Percentiles rank a stretch among this genome's conserved stretches.
phyloP scores from a whole-genome alignment of 2,329 filamentous ascomycete species.

The Diaporthe sp. region DNA sequence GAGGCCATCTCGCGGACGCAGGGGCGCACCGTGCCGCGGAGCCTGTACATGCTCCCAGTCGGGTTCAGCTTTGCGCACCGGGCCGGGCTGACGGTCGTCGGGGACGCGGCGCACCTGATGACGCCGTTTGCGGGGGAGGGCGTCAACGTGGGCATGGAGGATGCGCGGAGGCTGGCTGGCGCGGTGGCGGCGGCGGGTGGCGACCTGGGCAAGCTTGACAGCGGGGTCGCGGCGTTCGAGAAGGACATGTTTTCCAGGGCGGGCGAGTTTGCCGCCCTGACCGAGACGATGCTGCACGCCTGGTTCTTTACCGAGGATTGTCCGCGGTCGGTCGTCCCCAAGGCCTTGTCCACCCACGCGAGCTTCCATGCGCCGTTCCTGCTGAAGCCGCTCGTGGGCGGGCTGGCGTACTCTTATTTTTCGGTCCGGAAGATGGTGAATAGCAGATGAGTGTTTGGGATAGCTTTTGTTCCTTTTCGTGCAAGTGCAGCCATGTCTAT shows the following conservation, averaged over 20 bases:
- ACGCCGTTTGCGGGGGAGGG: slow-evolving; percentile 68
- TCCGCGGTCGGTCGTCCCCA: slow-evolving; percentile 55
- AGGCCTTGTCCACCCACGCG: slow-evolving; percentile 45
- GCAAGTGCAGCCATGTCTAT: neutral
- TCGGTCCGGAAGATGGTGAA: neutral
- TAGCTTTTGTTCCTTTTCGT: neutral
- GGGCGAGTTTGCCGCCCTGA: slow-evolving; percentile 41
- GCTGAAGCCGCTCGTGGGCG: slow-evolving; percentile 45
- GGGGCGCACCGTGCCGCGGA: slow-evolving; percentile 51
- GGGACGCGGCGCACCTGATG: slow-evolving; percentile 71
- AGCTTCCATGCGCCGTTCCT: slow-evolving; percentile 44
- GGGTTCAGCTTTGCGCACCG: slow-evolving; percentile 58
- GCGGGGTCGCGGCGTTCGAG: slow-evolving; percentile 49
- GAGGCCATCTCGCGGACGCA: slow-evolving; percentile 53
- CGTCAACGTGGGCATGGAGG: slow-evolving; percentile 67
- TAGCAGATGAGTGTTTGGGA: neutral
- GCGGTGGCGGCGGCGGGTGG: slow-evolving; percentile 48
- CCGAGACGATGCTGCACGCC: slow-evolving; percentile 48
- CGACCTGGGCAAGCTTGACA: slow-evolving; percentile 43
- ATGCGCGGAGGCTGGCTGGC: slow-evolving; percentile 60
- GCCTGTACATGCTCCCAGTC: slow-evolving; percentile 64
- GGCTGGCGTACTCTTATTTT: slow-evolving; percentile 44
- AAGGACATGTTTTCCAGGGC: slow-evolving; percentile 51
- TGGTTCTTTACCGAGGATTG: slow-evolving; percentile 60
- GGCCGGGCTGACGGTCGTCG: slow-evolving; percentile 63